Conservation (phyloP, 2,329 filamentous ascomycete species). For the Venturia aucupariae region DNA sequence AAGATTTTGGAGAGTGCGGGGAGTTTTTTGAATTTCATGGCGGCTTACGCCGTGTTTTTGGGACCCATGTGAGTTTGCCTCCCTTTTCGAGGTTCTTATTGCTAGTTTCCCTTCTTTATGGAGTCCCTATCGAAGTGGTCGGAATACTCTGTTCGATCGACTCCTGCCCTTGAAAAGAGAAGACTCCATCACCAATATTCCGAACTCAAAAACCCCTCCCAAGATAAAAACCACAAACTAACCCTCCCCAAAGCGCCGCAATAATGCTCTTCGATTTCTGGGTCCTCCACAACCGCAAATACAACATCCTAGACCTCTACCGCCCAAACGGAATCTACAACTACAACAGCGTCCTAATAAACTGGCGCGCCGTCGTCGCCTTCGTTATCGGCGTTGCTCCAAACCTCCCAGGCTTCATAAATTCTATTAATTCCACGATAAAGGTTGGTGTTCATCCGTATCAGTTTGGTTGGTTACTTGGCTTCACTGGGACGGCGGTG, state of each 20-base stretch:
- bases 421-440: conserved; percentile 32
- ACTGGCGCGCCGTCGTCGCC: conserved; percentile 51
- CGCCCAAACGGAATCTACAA: conserved; percentile 19
- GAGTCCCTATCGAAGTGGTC: conserved; percentile 8
- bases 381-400: conserved; percentile 50
- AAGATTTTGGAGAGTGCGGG: conserved; percentile 36
- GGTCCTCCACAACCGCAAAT: conserved; percentile 18
- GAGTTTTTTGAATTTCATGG: conserved; percentile 50
- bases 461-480: conserved; percentile 57
- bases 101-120: too few relatives aligned
- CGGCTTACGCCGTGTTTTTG: conserved; percentile 56
- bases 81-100: conserved; percentile 12
- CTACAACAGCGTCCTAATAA: conserved; percentile 43
- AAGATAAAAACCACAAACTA: too few relatives aligned
- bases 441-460: conserved; percentile 43
- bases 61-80: conserved; percentile 26
- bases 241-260: conserved; percentile 15
- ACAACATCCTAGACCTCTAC: conserved; percentile 21
- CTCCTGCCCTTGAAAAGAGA: conserved; percentile 18
- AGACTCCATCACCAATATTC: background rate
- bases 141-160: conserved; percentile 15
- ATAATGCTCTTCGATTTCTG: conserved; percentile 19
- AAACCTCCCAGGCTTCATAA: conserved; percentile 46
- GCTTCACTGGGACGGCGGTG: conserved; percentile 47
- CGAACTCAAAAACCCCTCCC: too few relatives aligned